A percentile compares a stretch with the other conserved stretches of the same genome.
These are phyloP conservation scores for Curvularia spicifera DNA, from an alignment of 2,329 filamentous ascomycete species.

Conservation along the genomic window DNA sequence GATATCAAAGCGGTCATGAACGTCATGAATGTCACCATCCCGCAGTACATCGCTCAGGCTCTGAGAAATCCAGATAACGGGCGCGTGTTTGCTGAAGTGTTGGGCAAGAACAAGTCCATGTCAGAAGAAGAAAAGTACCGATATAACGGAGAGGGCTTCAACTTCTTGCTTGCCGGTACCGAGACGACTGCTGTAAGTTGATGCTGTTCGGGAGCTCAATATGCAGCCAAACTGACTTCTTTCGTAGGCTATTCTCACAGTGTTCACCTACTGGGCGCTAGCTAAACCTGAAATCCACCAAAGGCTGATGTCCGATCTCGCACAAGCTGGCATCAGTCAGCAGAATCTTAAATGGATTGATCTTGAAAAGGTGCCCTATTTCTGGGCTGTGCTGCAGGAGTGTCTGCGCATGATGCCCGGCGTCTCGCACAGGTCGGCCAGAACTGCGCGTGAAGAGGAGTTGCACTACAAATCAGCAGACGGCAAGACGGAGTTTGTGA, in stretches of 20 bases:
- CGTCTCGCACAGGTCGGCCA: slow-evolving; percentile 30
- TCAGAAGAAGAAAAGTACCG: slow-evolving; percentile 34
- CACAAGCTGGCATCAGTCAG: slow-evolving; percentile 16
- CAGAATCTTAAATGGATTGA: slow-evolving; percentile 29
- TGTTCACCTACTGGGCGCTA: slow-evolving; percentile 45
- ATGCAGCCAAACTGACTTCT: slow-evolving; percentile 22
- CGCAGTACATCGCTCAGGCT: slow-evolving; percentile 31
- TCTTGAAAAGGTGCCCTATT: slow-evolving; percentile 41
- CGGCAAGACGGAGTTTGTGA: slow-evolving; percentile 29
- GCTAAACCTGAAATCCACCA: slow-evolving; percentile 33
- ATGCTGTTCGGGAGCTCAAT: neutral
- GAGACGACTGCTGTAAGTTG: slow-evolving; percentile 37
- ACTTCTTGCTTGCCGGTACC: slow-evolving; percentile 34
- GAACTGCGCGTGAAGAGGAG: slow-evolving; percentile 31
- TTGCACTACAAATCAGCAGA: slow-evolving; percentile 29
- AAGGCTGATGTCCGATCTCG: slow-evolving; percentile 32
- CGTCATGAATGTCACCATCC: slow-evolving; percentile 36
- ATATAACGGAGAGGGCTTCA: slow-evolving; percentile 35
- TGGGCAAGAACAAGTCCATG: slow-evolving; percentile 28
- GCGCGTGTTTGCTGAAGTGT: slow-evolving; percentile 32
- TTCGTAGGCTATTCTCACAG: slow-evolving; percentile 37
- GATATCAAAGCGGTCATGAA: slow-evolving; percentile 35
- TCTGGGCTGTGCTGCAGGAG: slow-evolving; percentile 45
- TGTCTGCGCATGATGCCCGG: slow-evolving; percentile 46
- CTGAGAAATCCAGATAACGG: slow-evolving; percentile 35